Evolutionary conservation across 768 basidiomycete genomes (phyloP), one percentile per base, ranked within the genome.

Genomic region (Boletus reticulatus): DNA sequence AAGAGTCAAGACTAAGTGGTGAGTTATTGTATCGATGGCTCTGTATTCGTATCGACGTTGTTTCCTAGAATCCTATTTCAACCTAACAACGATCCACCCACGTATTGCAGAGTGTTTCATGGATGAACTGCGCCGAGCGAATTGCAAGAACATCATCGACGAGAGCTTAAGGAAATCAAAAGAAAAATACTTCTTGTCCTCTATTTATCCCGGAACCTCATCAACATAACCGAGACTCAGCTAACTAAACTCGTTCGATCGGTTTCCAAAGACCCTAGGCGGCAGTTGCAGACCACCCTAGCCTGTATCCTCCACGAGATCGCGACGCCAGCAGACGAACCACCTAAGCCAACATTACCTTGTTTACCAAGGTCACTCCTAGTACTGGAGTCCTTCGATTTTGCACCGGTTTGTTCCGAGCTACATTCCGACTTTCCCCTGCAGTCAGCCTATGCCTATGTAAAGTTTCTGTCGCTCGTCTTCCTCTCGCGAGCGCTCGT

Each of bases 111-210:
- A 67, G 16, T 41, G 4, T 14, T 53, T 68, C 16, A 13, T 39
- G 6, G 65, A 70, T 4, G 65, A 67, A 43, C 48, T 70, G 41
- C 36, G 41, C 32, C 59, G 41, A 44, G 29, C 22, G 14, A 57
- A 58, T 12, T 62, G 42, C 42, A 60, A 65, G 48, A 54, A 27
- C 16, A 48, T 68, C 45, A 6, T 31, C 0, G 58, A 69, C 4
- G 59, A 62, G 43, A 43, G 22, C 14, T 70, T 68, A 49, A 58
- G 59, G 45, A 64, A 22, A 32, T 65, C 57, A 1, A 68, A 68
- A 46, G 67, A 32, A 65, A 56, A 20, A 67, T 68, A 0, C 53
- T 55, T n/a, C 56, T 67, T 14, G 22, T 49, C 32, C 53, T 59
- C 22, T 48, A 65, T 48, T 34, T 68, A 31, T 60, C 53, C 6